These are phyloP conservation scores for Marasmius tenuissimus DNA, from an alignment of 1,284 basidiomycete species.

Conservation along the genomic window DNA sequence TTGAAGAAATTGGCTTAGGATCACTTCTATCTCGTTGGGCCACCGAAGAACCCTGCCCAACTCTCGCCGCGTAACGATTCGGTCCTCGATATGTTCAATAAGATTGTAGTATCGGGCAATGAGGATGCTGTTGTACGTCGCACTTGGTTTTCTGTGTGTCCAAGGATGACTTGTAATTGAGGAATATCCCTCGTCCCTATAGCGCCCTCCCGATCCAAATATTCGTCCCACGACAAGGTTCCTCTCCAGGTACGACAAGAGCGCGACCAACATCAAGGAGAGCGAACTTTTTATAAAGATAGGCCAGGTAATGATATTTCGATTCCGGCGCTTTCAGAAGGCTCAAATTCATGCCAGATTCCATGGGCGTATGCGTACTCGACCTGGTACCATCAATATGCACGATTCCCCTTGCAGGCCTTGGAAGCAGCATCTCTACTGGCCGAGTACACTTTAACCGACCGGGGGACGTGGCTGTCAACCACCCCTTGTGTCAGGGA, in stretches of 20 bases:
- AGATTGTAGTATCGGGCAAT: slow-evolving; percentile 39
- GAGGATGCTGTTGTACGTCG: slow-evolving; percentile 21
- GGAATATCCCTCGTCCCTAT: neutral
- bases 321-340: neutral
- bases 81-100: slow-evolving; percentile 41
- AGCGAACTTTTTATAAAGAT: slow-evolving; percentile 45
- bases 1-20: slow-evolving; percentile 24
- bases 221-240: slow-evolving; percentile 39
- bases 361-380: slow-evolving; percentile 52
- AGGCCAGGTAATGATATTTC: slow-evolving; percentile 38
- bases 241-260: slow-evolving; percentile 53
- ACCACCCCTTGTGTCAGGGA: slow-evolving; percentile 16
- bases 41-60: slow-evolving; percentile 32
- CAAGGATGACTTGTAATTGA: neutral
- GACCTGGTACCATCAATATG: slow-evolving; percentile 56
- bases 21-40: slow-evolving; percentile 42
- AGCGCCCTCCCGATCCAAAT: slow-evolving; percentile 1
- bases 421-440: slow-evolving; percentile 43
- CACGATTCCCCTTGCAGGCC: slow-evolving; percentile 45
- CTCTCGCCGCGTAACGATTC: slow-evolving; percentile 28
- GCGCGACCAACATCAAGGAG: slow-evolving; percentile 57
- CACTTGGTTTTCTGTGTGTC: slow-evolving; percentile 22
- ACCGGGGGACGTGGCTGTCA: slow-evolving; percentile 46
- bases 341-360: slow-evolving; percentile 29
- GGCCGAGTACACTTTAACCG: slow-evolving; percentile 49